Percentiles rank a stretch among this genome's conserved stretches.
phyloP scores from a whole-genome alignment of 139 green algal genomes.

The Tetratostichococcus sp. region DNA sequence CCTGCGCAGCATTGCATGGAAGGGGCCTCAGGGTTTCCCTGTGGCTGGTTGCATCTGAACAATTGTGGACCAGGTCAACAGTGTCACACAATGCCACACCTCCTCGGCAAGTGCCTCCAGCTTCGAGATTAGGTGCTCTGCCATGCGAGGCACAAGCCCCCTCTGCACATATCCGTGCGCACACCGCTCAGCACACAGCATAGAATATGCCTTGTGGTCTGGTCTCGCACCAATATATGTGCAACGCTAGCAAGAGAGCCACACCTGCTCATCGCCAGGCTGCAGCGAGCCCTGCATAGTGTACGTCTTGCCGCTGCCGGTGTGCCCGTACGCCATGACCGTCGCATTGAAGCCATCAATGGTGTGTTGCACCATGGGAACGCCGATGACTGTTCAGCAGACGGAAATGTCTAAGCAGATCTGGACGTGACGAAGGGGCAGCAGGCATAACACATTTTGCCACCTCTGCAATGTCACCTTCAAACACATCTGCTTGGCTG shows the following conservation, averaged over 20 bases:
- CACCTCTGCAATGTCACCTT: neutral
- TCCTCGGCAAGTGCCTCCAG: neutral
- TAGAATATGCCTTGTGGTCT: too few relatives aligned
- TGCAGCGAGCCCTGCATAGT: slow-evolving; percentile 45
- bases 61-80: too few relatives aligned
- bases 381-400: neutral
- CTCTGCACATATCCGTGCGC: neutral
- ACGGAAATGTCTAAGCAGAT: too few relatives aligned
- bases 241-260: too few relatives aligned
- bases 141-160: neutral
- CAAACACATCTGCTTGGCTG: neutral
- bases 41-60: too few relatives aligned
- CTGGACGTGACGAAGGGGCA: too few relatives aligned
- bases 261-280: slow-evolving; percentile 11
- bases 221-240: too few relatives aligned
- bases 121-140: neutral
- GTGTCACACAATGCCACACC: too few relatives aligned
- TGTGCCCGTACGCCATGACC: slow-evolving; percentile 51
- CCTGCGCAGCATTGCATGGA: neutral
- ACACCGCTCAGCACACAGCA: too few relatives aligned
- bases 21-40: too few relatives aligned
- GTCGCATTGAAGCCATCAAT: slow-evolving; percentile 39
- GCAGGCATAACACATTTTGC: too few relatives aligned
- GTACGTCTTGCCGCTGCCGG: slow-evolving; percentile 43
- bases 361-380: neutral